Conservation (phyloP, 2,329 filamentous ascomycete genomes). For the Apiospora kogelbergensis region DNA sequence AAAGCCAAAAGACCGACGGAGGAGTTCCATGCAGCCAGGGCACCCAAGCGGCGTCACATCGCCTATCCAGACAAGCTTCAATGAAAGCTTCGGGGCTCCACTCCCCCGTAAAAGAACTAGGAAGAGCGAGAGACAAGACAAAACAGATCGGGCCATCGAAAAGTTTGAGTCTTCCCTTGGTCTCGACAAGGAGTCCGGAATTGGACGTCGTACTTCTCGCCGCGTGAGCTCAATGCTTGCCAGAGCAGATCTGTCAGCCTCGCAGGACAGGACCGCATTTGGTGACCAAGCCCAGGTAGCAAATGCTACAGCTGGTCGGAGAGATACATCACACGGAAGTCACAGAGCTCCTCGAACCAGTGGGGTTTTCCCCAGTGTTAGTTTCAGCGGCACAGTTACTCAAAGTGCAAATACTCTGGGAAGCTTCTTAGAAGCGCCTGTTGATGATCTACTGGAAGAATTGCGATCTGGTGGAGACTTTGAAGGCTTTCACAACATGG, state of each 20-base stretch:
- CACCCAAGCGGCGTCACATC: constrained; percentile 75
- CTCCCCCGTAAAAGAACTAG: constrained; percentile 53
- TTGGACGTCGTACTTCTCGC: constrained; percentile 62
- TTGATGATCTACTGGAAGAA: constrained; percentile 70
- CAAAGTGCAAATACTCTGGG: constrained; percentile 44
- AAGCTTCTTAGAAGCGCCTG: constrained; percentile 66
- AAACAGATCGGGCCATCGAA: constrained; percentile 52
- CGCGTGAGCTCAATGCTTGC: constrained; percentile 90
- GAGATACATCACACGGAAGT: constrained; percentile 73
- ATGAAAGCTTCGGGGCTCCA: constrained; percentile 74
- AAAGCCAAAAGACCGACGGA: constrained; percentile 49
- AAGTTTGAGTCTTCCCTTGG: constrained; percentile 70
- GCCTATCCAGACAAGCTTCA: constrained; percentile 66
- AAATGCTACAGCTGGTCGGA: constrained; percentile 49
- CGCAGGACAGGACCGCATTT: constrained; percentile 79
- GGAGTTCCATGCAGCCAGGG: constrained; percentile 66
- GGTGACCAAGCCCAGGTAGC: constrained; percentile 58
- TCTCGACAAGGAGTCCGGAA: constrained; percentile 58
- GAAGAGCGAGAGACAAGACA: constrained; percentile 50
- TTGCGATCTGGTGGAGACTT: constrained; percentile 61
- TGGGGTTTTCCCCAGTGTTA: constrained; percentile 40
- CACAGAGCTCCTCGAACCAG: constrained; percentile 65
- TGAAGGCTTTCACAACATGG: constrained; percentile 71
- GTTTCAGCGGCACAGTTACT: constrained; percentile 37
- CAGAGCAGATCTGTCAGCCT: constrained; percentile 81